Conservation (phyloP, 371 early-diverging fungal genomes). For the Zancudomyces culisetae region DNA sequence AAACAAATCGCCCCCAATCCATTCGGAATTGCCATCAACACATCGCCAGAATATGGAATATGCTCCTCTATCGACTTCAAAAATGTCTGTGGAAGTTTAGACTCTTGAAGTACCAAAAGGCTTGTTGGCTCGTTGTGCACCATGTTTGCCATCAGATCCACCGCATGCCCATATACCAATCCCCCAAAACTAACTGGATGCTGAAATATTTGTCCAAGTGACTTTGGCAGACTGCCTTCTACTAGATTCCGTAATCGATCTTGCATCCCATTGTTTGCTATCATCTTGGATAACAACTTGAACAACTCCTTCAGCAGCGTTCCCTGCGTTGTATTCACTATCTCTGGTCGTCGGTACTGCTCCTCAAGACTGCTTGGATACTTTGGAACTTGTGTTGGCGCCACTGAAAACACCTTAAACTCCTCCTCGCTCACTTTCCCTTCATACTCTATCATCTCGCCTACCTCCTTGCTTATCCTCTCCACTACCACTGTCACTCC, state of each 20-base stretch:
- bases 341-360: slow-evolving; percentile 19
- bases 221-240: slow-evolving; percentile 65
- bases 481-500: slow-evolving; percentile 59
- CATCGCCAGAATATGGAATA: slow-evolving; percentile 53
- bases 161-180: slow-evolving; percentile 50
- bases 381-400: slow-evolving; percentile 12
- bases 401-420: slow-evolving; percentile 4
- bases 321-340: slow-evolving; percentile 13
- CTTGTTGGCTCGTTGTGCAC: slow-evolving; percentile 94
- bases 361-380: slow-evolving; percentile 11
- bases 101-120: slow-evolving; percentile 77
- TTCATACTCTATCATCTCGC: slow-evolving; percentile 22
- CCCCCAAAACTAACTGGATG: slow-evolving; percentile 52
- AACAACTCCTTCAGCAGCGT: slow-evolving; percentile 64
- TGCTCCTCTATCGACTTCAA: slow-evolving; percentile 39
- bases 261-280: slow-evolving; percentile 74
- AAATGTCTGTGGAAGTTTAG: slow-evolving; percentile 64
- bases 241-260: slow-evolving; percentile 85
- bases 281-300: slow-evolving; percentile 75
- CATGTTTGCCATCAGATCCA: slow-evolving; percentile 82
- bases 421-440: slow-evolving; percentile 11
- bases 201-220: slow-evolving; percentile 50
- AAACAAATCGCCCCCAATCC: slow-evolving; percentile 92
- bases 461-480: slow-evolving; percentile 43
- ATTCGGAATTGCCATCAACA: slow-evolving; percentile 64